These are phyloP conservation scores for Calonectria crousiana DNA, from an alignment of 2,329 filamentous ascomycete genomes.

Conservation along the genomic window DNA sequence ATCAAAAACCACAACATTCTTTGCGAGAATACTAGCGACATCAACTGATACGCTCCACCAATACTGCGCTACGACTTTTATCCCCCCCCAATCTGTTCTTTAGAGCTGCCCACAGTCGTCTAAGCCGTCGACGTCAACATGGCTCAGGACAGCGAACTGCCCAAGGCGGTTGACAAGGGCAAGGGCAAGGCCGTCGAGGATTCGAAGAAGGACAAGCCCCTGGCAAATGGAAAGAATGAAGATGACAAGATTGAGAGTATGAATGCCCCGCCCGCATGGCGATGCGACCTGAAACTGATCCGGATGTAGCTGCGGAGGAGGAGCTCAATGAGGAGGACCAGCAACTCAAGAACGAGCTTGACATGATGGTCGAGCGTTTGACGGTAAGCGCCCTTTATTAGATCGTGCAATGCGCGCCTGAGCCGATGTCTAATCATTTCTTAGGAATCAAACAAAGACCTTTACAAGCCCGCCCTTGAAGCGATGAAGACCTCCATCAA, in stretches of 20 bases:
- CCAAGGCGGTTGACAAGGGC: constrained; percentile 90
- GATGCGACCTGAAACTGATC: constrained; percentile 38
- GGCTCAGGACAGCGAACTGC: constrained; percentile 93
- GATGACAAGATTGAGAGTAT: constrained; percentile 71
- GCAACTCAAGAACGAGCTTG: constrained; percentile 96
- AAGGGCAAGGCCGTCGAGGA: constrained; percentile 91
- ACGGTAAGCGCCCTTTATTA: constrained; percentile 67
- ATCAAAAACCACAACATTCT: constrained; percentile 33
- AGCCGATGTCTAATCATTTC: constrained; percentile 31
- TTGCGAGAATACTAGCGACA: constrained; percentile 19
- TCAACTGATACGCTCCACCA: constrained; percentile 20
- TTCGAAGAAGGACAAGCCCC: constrained; percentile 76
- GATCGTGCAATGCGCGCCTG: not conserved
- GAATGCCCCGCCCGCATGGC: constrained; percentile 38
- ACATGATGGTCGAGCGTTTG: constrained; percentile 97
- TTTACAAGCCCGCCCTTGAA: constrained; percentile 94
- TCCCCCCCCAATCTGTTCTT: constrained; percentile 28
- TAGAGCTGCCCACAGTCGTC: constrained; percentile 44
- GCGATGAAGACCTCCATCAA: constrained; percentile 99
- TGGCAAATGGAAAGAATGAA: constrained; percentile 81
- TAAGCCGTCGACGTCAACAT: constrained; percentile 67
- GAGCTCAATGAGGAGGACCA: constrained; percentile 98
- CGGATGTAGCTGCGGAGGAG: constrained; percentile 66
- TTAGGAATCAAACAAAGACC: constrained; percentile 85
- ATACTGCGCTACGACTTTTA: constrained; percentile 21